Conservation (phyloP, 352 stramenopile genomes). For the Phytophthora kernoviae region DNA sequence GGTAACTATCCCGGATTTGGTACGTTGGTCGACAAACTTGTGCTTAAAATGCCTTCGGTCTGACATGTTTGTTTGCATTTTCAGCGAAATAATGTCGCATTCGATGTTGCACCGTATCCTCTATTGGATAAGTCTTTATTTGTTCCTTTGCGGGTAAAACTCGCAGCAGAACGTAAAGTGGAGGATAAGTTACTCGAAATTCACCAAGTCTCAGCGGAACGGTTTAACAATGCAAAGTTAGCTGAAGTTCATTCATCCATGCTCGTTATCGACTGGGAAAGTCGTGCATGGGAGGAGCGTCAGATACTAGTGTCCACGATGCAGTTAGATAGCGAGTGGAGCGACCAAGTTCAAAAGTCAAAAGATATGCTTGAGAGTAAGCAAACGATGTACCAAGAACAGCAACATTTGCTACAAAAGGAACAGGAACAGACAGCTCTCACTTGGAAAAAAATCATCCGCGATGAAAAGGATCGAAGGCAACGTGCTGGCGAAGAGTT, state of each 20-base stretch:
- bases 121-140: constrained; percentile 51
- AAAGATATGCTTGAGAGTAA: constrained; percentile 24
- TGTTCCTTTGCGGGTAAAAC: constrained; percentile 26
- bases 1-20: constrained; percentile 55
- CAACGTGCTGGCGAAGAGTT: constrained; percentile 23
- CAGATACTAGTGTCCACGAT: constrained; percentile 17
- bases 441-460: constrained; percentile 20
- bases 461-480: constrained; percentile 10
- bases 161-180: constrained; percentile 17
- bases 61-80: constrained; percentile 10
- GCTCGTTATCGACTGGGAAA: constrained; percentile 46
- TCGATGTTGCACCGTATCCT: constrained; percentile 55
- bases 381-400: constrained; percentile 17
- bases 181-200: constrained; percentile 23
- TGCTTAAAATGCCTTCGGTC: neutral
- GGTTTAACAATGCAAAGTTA: constrained; percentile 19
- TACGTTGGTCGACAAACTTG: constrained; percentile 10
- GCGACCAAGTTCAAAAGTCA: constrained; percentile 14
- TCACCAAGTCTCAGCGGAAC: constrained; percentile 14
- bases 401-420: constrained; percentile 24
- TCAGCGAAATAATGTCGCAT: constrained; percentile 46
- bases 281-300: constrained; percentile 30
- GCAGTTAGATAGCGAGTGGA: constrained; percentile 36
- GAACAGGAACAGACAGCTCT: constrained; percentile 24
- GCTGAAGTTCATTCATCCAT: constrained; percentile 35